A percentile compares a stretch with the other conserved stretches of the same genome.
Conservation (phyloP, 129 eudicot genomes). For the Silybum marianum region DNA sequence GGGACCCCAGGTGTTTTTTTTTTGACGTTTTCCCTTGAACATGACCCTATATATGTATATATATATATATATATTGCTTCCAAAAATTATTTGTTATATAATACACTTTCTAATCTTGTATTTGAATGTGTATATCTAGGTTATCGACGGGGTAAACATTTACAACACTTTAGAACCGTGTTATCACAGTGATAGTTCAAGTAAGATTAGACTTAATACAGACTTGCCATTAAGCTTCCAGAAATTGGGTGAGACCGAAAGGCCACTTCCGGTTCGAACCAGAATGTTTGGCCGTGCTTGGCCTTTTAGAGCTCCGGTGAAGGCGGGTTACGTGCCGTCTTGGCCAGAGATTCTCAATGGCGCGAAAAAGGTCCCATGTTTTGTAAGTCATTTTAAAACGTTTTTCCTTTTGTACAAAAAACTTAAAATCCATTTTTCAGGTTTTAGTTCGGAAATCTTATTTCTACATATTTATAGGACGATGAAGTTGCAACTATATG, state of each 20-base stretch:
- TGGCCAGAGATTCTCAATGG: slow-evolving; percentile 82
- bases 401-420: neutral
- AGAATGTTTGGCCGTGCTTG: slow-evolving; percentile 99
- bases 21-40: too few species aligned
- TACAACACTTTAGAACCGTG: slow-evolving; percentile 94
- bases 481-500: slow-evolving; percentile 84
- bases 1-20: too few species aligned
- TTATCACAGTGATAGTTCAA: slow-evolving; percentile 56
- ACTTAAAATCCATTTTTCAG: neutral
- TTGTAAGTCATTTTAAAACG: slow-evolving; percentile 50
- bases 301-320: slow-evolving; percentile 95
- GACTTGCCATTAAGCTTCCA: slow-evolving; percentile 81
- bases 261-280: slow-evolving; percentile 87
- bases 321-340: slow-evolving; percentile 86
- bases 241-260: slow-evolving; percentile 83
- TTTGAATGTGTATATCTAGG: slow-evolving; percentile 40
- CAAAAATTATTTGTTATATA: too few species aligned
- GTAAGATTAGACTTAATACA: slow-evolving; percentile 34
- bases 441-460: neutral
- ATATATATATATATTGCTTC: too few species aligned
- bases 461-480: slow-evolving; percentile 43
- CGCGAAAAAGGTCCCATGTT: slow-evolving; percentile 65
- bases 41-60: too few species aligned
- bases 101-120: neutral
- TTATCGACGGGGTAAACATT: slow-evolving; percentile 58